Percentiles rank a stretch among this genome's conserved stretches.
Conservation (phyloP, 2,329 filamentous ascomycete genomes). For the Penicillium capsulatum region DNA sequence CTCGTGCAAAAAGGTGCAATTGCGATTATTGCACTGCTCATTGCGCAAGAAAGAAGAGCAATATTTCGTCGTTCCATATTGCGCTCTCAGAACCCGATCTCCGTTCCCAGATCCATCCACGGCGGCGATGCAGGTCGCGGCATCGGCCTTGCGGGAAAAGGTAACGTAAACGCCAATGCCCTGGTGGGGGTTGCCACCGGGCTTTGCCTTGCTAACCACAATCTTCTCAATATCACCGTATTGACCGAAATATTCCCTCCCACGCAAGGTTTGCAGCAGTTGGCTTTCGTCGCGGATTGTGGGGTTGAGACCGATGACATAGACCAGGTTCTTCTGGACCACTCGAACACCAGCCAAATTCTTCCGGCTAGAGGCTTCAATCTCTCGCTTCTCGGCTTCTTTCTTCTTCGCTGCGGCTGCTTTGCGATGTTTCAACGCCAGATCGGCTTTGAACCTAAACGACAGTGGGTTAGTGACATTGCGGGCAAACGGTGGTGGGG, state of each 20-base stretch:
- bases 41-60: slow-evolving; percentile 95
- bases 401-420: slow-evolving; percentile 86
- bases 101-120: slow-evolving; percentile 92
- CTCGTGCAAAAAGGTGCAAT: slow-evolving; percentile 97
- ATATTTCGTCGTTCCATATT: slow-evolving; percentile 93
- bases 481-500: slow-evolving; percentile 9
- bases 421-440: slow-evolving; percentile 74
- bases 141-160: slow-evolving; percentile 87
- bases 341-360: slow-evolving; percentile 93
- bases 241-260: slow-evolving; percentile 92
- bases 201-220: slow-evolving; percentile 93
- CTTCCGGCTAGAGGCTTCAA: slow-evolving; percentile 91
- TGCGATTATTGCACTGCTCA: slow-evolving; percentile 89
- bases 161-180: slow-evolving; percentile 98
- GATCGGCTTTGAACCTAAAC: slow-evolving; percentile 48
- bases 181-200: slow-evolving; percentile 64
- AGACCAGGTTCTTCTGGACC: slow-evolving; percentile 97
- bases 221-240: slow-evolving; percentile 99
- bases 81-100: slow-evolving; percentile 71
- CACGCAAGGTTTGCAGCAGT: slow-evolving; percentile 81
- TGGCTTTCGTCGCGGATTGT: slow-evolving; percentile 83
- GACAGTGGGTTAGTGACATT: slow-evolving; percentile 18
- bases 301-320: slow-evolving; percentile 90
- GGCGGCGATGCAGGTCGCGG: slow-evolving; percentile 80
- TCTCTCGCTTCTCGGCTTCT: slow-evolving; percentile 92